Evolutionary conservation across 73 alveolate species (phyloP), one percentile per base, ranked within the genome.

Genomic region (Paramecium sexaurelia): DNA sequence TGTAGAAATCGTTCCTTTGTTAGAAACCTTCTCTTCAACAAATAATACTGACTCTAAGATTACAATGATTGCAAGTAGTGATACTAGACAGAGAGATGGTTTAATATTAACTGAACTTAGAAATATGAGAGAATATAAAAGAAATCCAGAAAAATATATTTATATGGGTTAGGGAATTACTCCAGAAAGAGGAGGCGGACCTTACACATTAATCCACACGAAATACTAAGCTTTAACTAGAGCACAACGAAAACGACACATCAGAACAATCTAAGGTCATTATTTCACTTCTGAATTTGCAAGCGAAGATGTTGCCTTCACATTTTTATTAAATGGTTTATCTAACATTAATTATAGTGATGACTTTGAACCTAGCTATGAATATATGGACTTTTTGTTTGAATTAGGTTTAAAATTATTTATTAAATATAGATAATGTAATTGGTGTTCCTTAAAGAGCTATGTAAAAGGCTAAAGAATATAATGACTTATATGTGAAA

Each of bases 121-220:
- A 78, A 78, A 78, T 43, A 78, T 78, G 90, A 78, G 90, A 78
- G 90, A 78, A 78, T 78, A 78, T 41, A 32, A 78, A 78, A 20
- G 90, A 19, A 78, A 78, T 78, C 90, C 90, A 11, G 75, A 78
- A 22, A 78, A 78, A 24, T 39, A 24, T 11, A 78, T 78, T 41
- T 78, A 78, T 41, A 39, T 78, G 68, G 90, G 90, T 3, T 78
- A 78, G 17, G 90, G 90, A 5, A 78, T 78, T 9, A 78, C 90
- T 3, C 90, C 90, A 78, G 90, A 78, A 45, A 78, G 90, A 78
- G 90, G 90, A 40, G 90, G 90, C 13, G 90, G 90, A 37, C 90
- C 90, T 1, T 78, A 78, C 19, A 61, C 45, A 26, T 43, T 78
- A 41, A 78, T 78, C 13, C 90, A 78, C 41, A 40, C 90, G 1